Conservation (phyloP, 1,284 basidiomycete genomes). For the Volvariella surrecta region DNA sequence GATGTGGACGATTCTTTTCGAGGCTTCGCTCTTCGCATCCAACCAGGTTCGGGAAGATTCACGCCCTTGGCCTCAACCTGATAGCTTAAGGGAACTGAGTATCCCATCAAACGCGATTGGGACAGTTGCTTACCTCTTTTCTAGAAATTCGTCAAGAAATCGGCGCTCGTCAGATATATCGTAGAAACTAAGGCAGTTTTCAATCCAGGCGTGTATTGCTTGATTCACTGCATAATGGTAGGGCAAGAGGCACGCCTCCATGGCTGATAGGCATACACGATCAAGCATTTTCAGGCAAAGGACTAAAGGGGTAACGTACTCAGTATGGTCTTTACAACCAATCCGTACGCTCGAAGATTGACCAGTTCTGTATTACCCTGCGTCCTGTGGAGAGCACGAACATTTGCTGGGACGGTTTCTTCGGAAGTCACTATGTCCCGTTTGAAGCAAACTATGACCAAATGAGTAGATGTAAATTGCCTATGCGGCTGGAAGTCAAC, state of each 20-base stretch:
- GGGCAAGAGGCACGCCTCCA: conserved; percentile 18
- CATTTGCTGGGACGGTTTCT: not conserved
- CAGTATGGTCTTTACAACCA: conserved; percentile 12
- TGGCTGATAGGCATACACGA: conserved; percentile 10
- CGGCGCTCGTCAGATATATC: conserved; percentile 9
- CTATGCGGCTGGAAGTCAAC: not conserved
- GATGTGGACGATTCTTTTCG: too few species aligned
- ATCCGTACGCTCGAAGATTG: conserved; percentile 20
- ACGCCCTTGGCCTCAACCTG: conserved; percentile 4
- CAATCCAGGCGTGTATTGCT: conserved; percentile 13
- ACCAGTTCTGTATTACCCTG: not conserved
- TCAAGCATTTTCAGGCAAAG: not conserved
- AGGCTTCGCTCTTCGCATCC: too few species aligned
- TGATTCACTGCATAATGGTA: conserved; percentile 13
- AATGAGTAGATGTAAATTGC: not conserved
- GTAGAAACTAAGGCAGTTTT: conserved; percentile 8
- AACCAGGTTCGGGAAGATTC: not conserved
- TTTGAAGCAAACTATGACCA: not conserved
- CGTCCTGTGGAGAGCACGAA: not conserved
- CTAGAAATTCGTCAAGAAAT: conserved; percentile 10
- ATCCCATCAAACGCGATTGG: not conserved
- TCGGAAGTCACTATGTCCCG: conserved; percentile 2
- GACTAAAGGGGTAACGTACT: not conserved
- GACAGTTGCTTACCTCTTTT: conserved; percentile 9
- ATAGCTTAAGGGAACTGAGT: not conserved